These are phyloP conservation scores for Inonotus obliquus DNA, from an alignment of 1,284 basidiomycete species.

Conservation along the genomic window DNA sequence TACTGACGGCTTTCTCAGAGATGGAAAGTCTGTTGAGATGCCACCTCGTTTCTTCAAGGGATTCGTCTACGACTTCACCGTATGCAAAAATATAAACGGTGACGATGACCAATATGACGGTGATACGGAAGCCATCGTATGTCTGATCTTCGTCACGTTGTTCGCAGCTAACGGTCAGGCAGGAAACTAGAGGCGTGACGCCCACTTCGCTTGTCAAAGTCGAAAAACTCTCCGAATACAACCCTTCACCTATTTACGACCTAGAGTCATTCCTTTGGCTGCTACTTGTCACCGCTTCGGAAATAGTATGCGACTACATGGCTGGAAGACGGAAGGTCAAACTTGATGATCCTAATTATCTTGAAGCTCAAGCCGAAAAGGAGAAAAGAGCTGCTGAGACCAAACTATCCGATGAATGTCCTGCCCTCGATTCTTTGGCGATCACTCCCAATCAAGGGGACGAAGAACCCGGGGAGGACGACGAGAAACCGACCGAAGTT, in stretches of 20 bases:
- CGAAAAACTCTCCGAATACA: not conserved
- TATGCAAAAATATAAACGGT: constrained; percentile 2
- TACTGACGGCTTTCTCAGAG: not conserved
- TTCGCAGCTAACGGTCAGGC: not conserved
- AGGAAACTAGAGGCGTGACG: not conserved
- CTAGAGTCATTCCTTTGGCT: constrained; percentile 11
- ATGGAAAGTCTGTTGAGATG: constrained; percentile 3
- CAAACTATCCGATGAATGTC: not conserved
- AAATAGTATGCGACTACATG: constrained; percentile 1
- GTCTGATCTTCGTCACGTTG: not conserved
- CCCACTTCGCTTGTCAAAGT: not conserved
- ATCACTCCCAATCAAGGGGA: too few relatives aligned
- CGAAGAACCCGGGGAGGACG: not conserved
- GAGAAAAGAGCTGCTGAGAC: not conserved
- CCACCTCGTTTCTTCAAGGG: not conserved
- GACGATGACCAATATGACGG: not conserved
- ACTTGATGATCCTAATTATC: not conserved
- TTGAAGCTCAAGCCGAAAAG: not conserved
- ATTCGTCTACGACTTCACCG: not conserved
- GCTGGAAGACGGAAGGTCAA: not conserved
- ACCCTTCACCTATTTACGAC: constrained; percentile 1
- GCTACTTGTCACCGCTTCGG: not conserved
- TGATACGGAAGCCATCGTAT: constrained; percentile 2
- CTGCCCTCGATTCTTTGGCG: not conserved
- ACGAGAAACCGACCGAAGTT: not conserved